Conservation (phyloP, 495 filamentous ascomycete species). For the Usnea hakonensis region DNA sequence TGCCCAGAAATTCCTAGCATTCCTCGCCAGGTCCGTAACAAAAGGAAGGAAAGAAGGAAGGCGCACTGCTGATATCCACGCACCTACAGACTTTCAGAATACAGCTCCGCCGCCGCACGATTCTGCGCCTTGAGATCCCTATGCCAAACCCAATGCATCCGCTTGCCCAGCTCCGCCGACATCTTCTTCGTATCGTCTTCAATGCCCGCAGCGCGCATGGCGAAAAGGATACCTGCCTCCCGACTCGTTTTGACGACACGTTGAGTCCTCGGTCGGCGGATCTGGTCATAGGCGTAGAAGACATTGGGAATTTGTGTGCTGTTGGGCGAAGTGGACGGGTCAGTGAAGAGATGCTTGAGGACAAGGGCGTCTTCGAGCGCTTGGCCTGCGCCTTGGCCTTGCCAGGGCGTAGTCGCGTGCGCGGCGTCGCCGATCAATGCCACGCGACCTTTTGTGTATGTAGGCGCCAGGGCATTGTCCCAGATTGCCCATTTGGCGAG, state of each 20-base stretch:
- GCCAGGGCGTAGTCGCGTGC: slow-evolving; percentile 62
- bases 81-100: neutral
- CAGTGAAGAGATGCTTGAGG: slow-evolving; percentile 45
- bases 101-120: neutral
- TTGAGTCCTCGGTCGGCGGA: slow-evolving; percentile 47
- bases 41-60: too few relatives aligned
- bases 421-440: slow-evolving; percentile 62
- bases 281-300: slow-evolving; percentile 54
- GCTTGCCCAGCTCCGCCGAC: slow-evolving; percentile 26
- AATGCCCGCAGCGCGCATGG: slow-evolving; percentile 22
- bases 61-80: neutral
- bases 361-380: slow-evolving; percentile 61
- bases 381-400: slow-evolving; percentile 61
- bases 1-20: too few relatives aligned
- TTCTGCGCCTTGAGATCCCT: neutral
- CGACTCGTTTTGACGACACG: slow-evolving; percentile 42
- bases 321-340: neutral
- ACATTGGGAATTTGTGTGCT: neutral
- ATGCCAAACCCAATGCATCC: slow-evolving; percentile 46
- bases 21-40: too few relatives aligned
- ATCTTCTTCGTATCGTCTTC: slow-evolving; percentile 33
- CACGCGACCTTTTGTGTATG: slow-evolving; percentile 47
- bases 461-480: slow-evolving; percentile 48
- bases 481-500: slow-evolving; percentile 52
- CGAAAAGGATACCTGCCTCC: slow-evolving; percentile 35